Percentiles rank a stretch among this genome's conserved stretches.
Conservation (phyloP, 1,284 basidiomycete species). For the Malassezia pachydermatis region DNA sequence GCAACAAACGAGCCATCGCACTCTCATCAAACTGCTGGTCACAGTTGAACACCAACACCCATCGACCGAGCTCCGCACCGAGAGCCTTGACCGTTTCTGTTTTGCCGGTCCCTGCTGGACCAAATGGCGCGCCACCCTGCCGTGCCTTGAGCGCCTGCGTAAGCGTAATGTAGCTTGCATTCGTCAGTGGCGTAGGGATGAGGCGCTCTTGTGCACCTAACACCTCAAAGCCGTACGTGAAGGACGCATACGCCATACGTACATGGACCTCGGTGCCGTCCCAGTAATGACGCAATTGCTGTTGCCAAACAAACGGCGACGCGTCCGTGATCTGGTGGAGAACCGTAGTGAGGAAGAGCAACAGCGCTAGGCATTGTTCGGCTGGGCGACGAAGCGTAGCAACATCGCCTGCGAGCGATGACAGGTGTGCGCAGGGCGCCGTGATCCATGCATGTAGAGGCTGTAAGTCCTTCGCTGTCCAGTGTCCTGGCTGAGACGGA, state of each 20-base stretch:
- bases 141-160: slow-evolving; percentile 92
- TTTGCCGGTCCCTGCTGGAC: slow-evolving; percentile 97
- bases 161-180: slow-evolving; percentile 87
- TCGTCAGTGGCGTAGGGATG: slow-evolving; percentile 96
- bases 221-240: slow-evolving; percentile 98
- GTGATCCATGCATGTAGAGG: slow-evolving; percentile 70
- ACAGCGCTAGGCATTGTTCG: too few species aligned
- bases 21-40: slow-evolving; percentile 99
- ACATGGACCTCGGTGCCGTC: slow-evolving; percentile 49
- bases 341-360: too few species aligned
- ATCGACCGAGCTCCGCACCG: slow-evolving; percentile 90
- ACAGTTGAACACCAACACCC: slow-evolving; percentile 97
- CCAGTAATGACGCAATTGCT: slow-evolving; percentile 94
- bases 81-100: slow-evolving; percentile 99
- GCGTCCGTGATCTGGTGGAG: too few species aligned
- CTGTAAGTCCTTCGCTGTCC: slow-evolving; percentile 60
- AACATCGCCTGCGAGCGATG: too few species aligned
- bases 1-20: slow-evolving; percentile 98
- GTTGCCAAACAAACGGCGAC: slow-evolving; percentile 88
- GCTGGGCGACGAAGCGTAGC: too few species aligned
- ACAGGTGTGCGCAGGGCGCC: too few species aligned
- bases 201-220: slow-evolving; percentile 91
- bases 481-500: too few species aligned
- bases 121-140: slow-evolving; percentile 92
- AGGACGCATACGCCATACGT: slow-evolving; percentile 77